phyloP scores from a whole-genome alignment of 2,329 filamentous ascomycete species.

The Ceratocystis smalleyi region DNA sequence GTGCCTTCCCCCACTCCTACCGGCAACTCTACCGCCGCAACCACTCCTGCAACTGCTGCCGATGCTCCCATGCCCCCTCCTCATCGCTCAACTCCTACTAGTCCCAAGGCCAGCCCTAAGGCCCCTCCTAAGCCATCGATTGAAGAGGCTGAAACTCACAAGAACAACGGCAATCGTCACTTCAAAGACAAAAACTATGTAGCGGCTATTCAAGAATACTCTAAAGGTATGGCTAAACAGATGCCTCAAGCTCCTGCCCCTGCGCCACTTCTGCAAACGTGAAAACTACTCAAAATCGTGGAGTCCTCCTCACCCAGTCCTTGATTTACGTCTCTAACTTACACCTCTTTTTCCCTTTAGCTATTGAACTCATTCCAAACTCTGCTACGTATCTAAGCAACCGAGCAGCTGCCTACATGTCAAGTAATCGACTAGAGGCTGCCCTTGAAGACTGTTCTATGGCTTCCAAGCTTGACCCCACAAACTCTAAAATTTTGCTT shows the following conservation, averaged over 20 bases:
- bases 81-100: slow-evolving; percentile 39
- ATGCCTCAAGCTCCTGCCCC: background rate
- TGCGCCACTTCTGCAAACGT: background rate
- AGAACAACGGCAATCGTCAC: slow-evolving; percentile 84
- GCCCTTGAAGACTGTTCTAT: slow-evolving; percentile 77
- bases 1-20: slow-evolving; percentile 29
- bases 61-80: slow-evolving; percentile 50
- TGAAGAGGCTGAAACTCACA: slow-evolving; percentile 81
- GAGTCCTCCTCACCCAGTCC: too few relatives aligned
- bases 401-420: slow-evolving; percentile 87
- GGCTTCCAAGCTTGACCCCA: slow-evolving; percentile 68
- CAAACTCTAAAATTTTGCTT: slow-evolving; percentile 76
- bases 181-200: slow-evolving; percentile 90
- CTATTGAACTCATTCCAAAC: slow-evolving; percentile 71
- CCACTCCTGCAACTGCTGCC: slow-evolving; percentile 27
- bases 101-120: slow-evolving; percentile 44
- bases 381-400: slow-evolving; percentile 88
- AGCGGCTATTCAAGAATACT: slow-evolving; percentile 82
- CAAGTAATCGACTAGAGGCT: slow-evolving; percentile 59
- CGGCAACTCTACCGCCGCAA: background rate
- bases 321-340: background rate
- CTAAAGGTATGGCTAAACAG: slow-evolving; percentile 52
- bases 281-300: background rate
- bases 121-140: slow-evolving; percentile 39
- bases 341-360: slow-evolving; percentile 31